Base-by-base conservation (phyloP, 345 rosid species). In the Hypericum androsaemum region DNA sequence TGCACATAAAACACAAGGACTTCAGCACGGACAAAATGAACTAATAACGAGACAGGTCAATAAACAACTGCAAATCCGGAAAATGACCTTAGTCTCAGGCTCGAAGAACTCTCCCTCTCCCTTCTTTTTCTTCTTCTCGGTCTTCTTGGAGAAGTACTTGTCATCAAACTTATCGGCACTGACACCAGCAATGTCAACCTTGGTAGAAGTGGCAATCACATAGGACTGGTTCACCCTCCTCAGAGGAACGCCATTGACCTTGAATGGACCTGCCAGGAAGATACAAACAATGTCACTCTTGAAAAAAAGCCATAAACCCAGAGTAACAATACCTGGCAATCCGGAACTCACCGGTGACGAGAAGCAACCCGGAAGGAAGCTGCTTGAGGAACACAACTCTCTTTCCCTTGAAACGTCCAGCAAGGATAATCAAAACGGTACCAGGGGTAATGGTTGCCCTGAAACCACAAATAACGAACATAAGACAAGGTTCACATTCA, bases 91-190 rank as follows among this genome's bases (percentile, higher is more conserved):
- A 63, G 76, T 79, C 51, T 84, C 86, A 5, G 77, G 75, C 61
- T 86, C 95, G 43, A 86, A 81, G 79, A 86, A 89, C 66, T 86
- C 86, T 12, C 78, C 84, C 49, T 86, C 95, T 10, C 77, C 67
- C 68, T 86, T 81, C 73, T 73, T 77, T 39, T 78, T 80, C 74
- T 80, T 89, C 77, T 81, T 89, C 65, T 75, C 83, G 22, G 13
- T 52, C 7, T 17, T 32, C 50, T 46, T 46, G 32, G 50, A 17
- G 9, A 44, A 59, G 45, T 49, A 57, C n/a, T 57, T 42, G 37
- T 64, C 60, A 54, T 48, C 63, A 37, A 64, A 54, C 37, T 9
- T 6, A 7, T 17, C 7, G 15, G 16, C 8, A 17, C 16, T 13
- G 5, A 46, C 50, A 1, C 32, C 32, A 22, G 32, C 4, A 22